phyloP scores from a whole-genome alignment of 805 yeast species.

The Torulaspora delbrueckii region DNA sequence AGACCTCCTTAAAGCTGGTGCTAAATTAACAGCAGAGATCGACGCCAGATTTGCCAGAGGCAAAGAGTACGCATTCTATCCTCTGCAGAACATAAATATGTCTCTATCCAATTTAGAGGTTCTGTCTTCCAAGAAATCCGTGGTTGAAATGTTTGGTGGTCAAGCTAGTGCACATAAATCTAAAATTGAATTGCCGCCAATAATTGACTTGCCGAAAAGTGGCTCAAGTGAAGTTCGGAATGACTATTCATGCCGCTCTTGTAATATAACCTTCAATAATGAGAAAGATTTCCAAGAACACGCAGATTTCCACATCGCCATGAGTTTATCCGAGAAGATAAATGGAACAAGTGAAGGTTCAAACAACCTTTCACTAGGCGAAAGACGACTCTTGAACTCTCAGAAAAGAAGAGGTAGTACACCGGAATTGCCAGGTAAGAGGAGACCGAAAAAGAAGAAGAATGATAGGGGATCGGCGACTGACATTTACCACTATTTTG shows the following conservation, averaged over 20 bases:
- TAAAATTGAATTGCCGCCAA: neutral
- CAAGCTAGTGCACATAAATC: slow-evolving; percentile 10
- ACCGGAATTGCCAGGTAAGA: neutral
- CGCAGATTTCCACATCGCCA: slow-evolving; percentile 50
- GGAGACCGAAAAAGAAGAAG: neutral
- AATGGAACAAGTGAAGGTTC: slow-evolving; percentile 35
- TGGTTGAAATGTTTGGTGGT: slow-evolving; percentile 34
- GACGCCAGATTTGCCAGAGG: slow-evolving; percentile 26
- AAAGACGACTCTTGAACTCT: slow-evolving; percentile 25
- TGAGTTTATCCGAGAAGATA: slow-evolving; percentile 43
- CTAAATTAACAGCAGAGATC: slow-evolving; percentile 41
- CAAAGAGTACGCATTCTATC: slow-evolving; percentile 37
- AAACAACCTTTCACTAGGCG: slow-evolving; percentile 26
- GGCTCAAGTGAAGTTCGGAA: neutral
- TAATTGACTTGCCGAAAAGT: neutral
- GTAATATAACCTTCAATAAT: slow-evolving; percentile 17
- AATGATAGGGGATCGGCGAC: slow-evolving; percentile 3
- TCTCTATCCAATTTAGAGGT: slow-evolving; percentile 52
- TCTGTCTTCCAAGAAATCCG: slow-evolving; percentile 32
- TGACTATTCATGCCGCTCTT: slow-evolving; percentile 19
- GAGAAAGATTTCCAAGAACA: slow-evolving; percentile 40
- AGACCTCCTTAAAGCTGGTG: slow-evolving; percentile 33
- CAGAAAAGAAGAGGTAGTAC: slow-evolving; percentile 1
- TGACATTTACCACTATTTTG: slow-evolving; percentile 10
- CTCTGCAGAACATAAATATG: slow-evolving; percentile 48